Evolutionary conservation across 495 filamentous ascomycete genomes (phyloP).

Genomic region (Neurospora cerealis): DNA sequence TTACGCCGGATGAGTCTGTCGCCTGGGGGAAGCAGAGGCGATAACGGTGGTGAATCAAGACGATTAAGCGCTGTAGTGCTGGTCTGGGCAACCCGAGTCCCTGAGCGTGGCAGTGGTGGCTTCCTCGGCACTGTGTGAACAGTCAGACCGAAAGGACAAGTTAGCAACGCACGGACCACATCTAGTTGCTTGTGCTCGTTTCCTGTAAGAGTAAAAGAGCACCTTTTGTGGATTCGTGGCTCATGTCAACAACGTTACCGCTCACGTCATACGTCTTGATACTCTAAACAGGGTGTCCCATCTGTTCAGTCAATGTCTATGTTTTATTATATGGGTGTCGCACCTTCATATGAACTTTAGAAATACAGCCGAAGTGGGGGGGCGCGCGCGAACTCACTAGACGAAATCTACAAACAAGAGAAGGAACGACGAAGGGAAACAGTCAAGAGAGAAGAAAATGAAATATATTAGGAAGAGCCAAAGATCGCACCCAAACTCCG

Average conservation of each 20-base stretch:
- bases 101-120: not conserved
- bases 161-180: not conserved
- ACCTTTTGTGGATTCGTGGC: not conserved
- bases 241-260: not conserved
- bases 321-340: not conserved
- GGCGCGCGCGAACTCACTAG: not conserved
- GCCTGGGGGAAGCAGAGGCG: not conserved
- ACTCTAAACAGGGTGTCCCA: not conserved
- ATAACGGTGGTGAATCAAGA: not conserved
- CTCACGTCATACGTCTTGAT: not conserved
- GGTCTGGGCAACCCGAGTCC: not conserved
- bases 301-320: not conserved
- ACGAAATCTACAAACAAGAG: not conserved
- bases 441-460: not conserved
- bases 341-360: not conserved
- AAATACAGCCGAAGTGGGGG: not conserved
- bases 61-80: not conserved
- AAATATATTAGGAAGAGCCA: slow-evolving; percentile 1
- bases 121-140: not conserved
- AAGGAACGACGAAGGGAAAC: not conserved
- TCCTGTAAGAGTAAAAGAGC: not conserved
- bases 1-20: not conserved
- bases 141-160: not conserved
- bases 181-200: not conserved
- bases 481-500: not conserved